Evolutionary conservation across 2,329 filamentous ascomycete species (phyloP).

Genomic region (Pezicula rhizophila): DNA sequence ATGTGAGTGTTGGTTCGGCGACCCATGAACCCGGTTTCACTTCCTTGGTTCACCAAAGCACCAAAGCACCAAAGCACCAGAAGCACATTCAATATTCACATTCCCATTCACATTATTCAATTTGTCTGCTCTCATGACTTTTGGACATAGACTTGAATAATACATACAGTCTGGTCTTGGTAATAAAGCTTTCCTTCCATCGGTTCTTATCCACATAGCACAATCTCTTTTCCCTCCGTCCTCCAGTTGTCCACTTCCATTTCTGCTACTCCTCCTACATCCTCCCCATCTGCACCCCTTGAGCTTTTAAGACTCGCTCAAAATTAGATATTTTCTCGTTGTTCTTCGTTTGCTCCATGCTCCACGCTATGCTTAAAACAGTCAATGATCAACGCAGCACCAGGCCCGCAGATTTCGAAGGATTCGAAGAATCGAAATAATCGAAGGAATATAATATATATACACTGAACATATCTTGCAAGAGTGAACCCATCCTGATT

Average conservation of each 20-base stretch:
- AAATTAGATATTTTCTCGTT: background rate
- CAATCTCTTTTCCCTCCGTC: background rate
- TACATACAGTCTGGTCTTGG: background rate
- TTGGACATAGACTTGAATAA: background rate
- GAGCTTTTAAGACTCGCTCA: background rate
- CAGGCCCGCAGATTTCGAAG: slow-evolving; percentile 10
- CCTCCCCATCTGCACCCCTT: too few relatives aligned
- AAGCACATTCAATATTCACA: too few relatives aligned
- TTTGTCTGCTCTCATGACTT: background rate
- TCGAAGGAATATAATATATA: background rate
- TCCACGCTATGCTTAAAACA: background rate
- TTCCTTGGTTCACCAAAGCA: too few relatives aligned
- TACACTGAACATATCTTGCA: background rate
- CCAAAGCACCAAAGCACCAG: too few relatives aligned
- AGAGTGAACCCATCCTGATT: background rate
- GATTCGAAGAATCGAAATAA: too few relatives aligned
- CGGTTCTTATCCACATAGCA: background rate
- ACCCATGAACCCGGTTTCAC: too few relatives aligned
- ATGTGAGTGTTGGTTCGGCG: too few relatives aligned
- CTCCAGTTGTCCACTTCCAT: too few relatives aligned
- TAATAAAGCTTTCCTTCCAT: background rate
- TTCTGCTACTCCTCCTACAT: too few relatives aligned
- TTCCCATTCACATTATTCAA: too few relatives aligned
- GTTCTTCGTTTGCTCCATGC: background rate
- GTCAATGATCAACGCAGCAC: slow-evolving; percentile 9